Evolutionary conservation across 805 yeast species (phyloP).

Genomic region (Barnettozyma californica): DNA sequence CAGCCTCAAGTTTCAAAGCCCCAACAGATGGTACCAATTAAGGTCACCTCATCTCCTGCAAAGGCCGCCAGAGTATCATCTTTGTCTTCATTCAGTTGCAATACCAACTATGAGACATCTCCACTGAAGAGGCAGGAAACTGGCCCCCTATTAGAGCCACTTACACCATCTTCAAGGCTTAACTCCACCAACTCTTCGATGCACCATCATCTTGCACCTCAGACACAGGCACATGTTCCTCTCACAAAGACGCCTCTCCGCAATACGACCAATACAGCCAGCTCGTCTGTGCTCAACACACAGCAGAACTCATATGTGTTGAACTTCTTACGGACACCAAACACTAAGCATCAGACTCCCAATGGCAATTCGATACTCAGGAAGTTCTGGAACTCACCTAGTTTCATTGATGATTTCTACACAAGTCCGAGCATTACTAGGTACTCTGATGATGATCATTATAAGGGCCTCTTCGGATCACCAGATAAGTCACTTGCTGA

Average conservation of each 20-base stretch:
- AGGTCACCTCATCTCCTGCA: conserved; percentile 6
- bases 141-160: conserved; percentile 62
- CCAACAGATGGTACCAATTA: background rate
- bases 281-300: conserved; percentile 6
- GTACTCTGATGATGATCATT: conserved; percentile 25
- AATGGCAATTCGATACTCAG: conserved; percentile 36
- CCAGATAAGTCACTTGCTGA: conserved; percentile 23
- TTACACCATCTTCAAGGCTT: conserved; percentile 44
- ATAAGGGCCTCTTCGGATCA: conserved; percentile 31
- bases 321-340: conserved; percentile 28
- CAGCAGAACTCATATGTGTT: conserved; percentile 14
- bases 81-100: conserved; percentile 63
- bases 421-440: conserved; percentile 40
- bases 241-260: conserved; percentile 33
- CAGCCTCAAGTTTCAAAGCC: background rate
- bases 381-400: conserved; percentile 61
- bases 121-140: conserved; percentile 54
- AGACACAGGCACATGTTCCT: background rate
- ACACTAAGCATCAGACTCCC: conserved; percentile 23
- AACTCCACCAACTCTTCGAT: conserved; percentile 12
- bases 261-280: conserved; percentile 11
- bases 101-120: conserved; percentile 57
- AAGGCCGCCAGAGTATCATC: conserved; percentile 23
- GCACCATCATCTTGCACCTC: conserved; percentile 1
- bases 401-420: conserved; percentile 62